These are phyloP conservation scores for Zygoascus biomembranicola DNA, from an alignment of 805 yeast species.

Conservation along the genomic window DNA sequence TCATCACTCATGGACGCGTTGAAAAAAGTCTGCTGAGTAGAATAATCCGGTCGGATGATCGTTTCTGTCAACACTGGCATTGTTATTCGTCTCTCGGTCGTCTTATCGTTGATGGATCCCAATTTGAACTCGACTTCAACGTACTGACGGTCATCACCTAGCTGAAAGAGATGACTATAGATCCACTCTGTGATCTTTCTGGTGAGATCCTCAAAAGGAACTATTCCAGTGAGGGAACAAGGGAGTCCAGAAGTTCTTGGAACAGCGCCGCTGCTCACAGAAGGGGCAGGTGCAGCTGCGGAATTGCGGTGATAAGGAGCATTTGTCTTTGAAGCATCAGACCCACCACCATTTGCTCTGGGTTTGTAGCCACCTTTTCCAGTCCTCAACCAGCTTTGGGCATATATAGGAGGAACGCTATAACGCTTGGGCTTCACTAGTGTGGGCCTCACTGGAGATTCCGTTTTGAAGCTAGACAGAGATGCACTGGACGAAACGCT, in stretches of 20 bases:
- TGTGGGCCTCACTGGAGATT: background rate
- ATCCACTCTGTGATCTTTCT: slow-evolving; percentile 84
- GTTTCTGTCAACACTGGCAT: slow-evolving; percentile 29
- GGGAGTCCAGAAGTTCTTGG: slow-evolving; percentile 27
- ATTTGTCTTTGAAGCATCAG: background rate
- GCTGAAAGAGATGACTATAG: slow-evolving; percentile 57
- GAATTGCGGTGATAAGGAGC: background rate
- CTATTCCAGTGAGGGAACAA: slow-evolving; percentile 60
- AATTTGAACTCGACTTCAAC: slow-evolving; percentile 41
- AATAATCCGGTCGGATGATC: slow-evolving; percentile 23
- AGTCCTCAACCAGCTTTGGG: slow-evolving; percentile 1
- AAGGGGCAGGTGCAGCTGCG: background rate
- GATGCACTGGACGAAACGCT: background rate
- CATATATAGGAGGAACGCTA: slow-evolving; percentile 3
- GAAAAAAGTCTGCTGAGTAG: slow-evolving; percentile 21
- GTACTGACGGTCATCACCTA: slow-evolving; percentile 19
- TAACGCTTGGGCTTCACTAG: slow-evolving; percentile 2
- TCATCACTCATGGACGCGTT: slow-evolving; percentile 22
- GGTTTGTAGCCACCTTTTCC: background rate
- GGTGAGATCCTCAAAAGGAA: slow-evolving; percentile 73
- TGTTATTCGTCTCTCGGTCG: slow-evolving; percentile 20
- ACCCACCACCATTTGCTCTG: background rate
- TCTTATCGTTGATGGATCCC: slow-evolving; percentile 24
- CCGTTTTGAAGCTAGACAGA: background rate
- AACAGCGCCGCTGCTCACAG: background rate